Conservation (phyloP, 2,329 filamentous ascomycete genomes). For the Penicillium glabrum region DNA sequence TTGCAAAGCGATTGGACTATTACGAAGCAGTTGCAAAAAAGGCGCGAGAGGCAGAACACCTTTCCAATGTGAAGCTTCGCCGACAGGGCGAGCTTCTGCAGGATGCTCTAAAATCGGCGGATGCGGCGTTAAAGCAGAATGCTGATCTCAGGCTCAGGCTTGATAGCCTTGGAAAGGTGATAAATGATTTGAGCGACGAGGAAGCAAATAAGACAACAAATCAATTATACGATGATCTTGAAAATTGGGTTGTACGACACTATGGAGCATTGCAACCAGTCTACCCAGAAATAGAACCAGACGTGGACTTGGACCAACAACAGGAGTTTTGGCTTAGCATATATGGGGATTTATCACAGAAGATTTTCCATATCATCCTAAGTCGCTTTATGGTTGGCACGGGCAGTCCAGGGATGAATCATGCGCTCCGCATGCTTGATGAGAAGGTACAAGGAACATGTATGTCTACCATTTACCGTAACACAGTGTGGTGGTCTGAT, state of each 20-base stretch:
- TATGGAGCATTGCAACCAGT: not conserved
- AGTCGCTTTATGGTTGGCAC: conserved; percentile 3
- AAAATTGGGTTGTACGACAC: not conserved
- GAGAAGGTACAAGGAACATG: conserved; percentile 5
- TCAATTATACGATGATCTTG: not conserved
- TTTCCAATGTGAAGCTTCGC: not conserved
- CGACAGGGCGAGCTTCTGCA: not conserved
- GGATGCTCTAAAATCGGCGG: not conserved
- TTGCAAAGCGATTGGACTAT: not conserved
- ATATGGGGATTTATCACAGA: not conserved
- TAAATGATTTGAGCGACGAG: not conserved
- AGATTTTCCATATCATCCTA: conserved; percentile 1
- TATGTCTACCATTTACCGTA: not conserved
- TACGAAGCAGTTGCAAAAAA: not conserved
- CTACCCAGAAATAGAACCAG: not conserved
- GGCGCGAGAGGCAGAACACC: not conserved
- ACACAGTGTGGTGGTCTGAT: no score
- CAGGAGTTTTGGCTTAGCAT: not conserved
- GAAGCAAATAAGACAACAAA: not conserved
- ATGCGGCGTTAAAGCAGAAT: not conserved
- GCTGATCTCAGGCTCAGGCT: not conserved
- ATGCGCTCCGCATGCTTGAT: conserved; percentile 1
- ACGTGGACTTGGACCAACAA: not conserved
- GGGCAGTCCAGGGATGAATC: not conserved
- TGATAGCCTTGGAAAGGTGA: not conserved